phyloP scores from a whole-genome alignment of 768 basidiomycete species.

The Pulveroboletus sp. region DNA sequence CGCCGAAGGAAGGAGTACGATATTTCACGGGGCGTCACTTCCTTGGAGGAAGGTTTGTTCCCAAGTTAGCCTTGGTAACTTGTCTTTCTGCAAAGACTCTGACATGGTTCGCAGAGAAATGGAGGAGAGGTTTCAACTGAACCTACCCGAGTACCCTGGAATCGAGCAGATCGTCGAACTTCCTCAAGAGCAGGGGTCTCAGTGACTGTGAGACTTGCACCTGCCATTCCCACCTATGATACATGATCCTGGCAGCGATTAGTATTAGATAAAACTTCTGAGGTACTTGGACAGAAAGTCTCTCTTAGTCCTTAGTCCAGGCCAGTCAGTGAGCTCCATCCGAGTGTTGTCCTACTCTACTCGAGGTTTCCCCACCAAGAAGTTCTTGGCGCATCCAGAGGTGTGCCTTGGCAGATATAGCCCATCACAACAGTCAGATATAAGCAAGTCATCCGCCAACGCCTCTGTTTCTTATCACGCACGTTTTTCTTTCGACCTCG shows the following conservation, averaged over 20 bases:
- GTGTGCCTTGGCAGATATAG: background rate
- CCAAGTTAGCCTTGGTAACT: constrained; percentile 52
- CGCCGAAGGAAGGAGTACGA: constrained; percentile 85
- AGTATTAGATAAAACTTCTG: background rate
- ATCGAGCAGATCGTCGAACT: constrained; percentile 84
- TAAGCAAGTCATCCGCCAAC: background rate
- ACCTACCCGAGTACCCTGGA: constrained; percentile 79
- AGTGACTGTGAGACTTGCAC: constrained; percentile 3
- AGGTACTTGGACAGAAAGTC: background rate
- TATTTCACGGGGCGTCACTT: constrained; percentile 81
- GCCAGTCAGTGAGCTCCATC: background rate
- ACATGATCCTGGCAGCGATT: background rate
- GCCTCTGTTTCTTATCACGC: background rate
- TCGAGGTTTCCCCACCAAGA: too few species aligned
- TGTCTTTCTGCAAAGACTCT: background rate
- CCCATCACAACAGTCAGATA: background rate
- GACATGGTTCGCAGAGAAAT: constrained; percentile 45
- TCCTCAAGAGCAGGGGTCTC: constrained; percentile 7
- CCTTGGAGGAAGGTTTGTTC: constrained; percentile 89
- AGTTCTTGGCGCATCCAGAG: background rate
- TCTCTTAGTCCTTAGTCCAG: background rate
- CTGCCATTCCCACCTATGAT: background rate
- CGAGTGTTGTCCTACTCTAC: background rate
- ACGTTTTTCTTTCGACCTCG: background rate
- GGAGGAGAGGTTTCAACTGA: constrained; percentile 69